Evolutionary conservation across 2,329 filamentous ascomycete species (phyloP).

Genomic region (Apiospora pterosperma): DNA sequence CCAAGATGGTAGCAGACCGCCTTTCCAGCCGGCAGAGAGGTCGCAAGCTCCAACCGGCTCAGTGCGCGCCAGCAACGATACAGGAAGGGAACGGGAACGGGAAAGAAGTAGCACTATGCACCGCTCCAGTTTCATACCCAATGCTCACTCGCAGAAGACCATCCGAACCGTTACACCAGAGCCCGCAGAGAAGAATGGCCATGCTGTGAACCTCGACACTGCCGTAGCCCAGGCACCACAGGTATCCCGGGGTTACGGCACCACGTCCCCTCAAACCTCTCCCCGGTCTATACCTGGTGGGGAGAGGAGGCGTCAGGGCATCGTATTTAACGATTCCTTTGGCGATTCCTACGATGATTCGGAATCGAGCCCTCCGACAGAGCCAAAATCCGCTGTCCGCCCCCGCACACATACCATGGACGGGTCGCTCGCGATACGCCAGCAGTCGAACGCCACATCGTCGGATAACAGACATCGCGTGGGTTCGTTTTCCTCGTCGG

Average conservation of each 20-base stretch:
- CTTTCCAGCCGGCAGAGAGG: constrained; percentile 19
- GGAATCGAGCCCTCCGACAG: constrained; percentile 38
- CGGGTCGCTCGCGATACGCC: constrained; percentile 42
- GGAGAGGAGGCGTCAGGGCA: constrained; percentile 51
- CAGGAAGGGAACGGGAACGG: constrained; percentile 20
- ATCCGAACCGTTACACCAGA: constrained; percentile 69
- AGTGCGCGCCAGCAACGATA: constrained; percentile 16
- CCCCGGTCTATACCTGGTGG: constrained; percentile 44
- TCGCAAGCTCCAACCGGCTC: constrained; percentile 25
- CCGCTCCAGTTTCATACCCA: constrained; percentile 22
- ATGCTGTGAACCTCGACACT: constrained; percentile 13
- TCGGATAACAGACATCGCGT: constrained; percentile 59
- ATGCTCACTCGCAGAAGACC: constrained; percentile 34
- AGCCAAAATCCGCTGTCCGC: constrained; percentile 35
- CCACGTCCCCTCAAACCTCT: constrained; percentile 41
- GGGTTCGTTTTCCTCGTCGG: constrained; percentile 66
- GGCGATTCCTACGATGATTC: constrained; percentile 47
- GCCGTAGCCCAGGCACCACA: constrained; percentile 24
- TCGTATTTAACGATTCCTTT: constrained; percentile 58
- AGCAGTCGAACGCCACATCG: constrained; percentile 34
- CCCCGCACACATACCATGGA: constrained; percentile 59
- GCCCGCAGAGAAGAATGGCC: constrained; percentile 30
- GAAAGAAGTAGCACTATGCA: constrained; percentile 17
- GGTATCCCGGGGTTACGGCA: constrained; percentile 28
- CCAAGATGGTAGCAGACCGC: neutral